Evolutionary conservation across 768 basidiomycete species (phyloP), one percentile per base, ranked within the genome.

Genomic region (Lactifluus subvellereus): DNA sequence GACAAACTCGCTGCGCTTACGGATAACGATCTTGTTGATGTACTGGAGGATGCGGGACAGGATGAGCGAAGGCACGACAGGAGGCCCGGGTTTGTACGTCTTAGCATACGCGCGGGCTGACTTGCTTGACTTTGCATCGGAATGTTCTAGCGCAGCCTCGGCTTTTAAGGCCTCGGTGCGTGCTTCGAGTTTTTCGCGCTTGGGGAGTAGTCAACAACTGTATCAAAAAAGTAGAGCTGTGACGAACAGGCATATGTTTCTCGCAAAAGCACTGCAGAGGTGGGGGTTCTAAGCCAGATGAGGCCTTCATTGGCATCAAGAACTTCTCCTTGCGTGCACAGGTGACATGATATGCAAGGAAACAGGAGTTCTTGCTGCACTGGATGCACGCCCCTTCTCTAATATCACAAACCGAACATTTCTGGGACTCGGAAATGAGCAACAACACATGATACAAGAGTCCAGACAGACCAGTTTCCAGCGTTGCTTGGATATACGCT

Each of bases 341-440:
- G 0, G 96, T 95, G 1, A 89, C 82, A 72, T 99, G 97, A 69
- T 97, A 99, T 0, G 97, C 95, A 16, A 89, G 80, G 73, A 91
- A 94, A 76, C 97, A 98, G 1, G 85, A 88, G 2, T 83, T 78
- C 74, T 93, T 96, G 57, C 86, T 87, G 73, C 97, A 99, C 73
- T 98, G 97, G 49, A 99, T 96, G 73, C 96, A 98, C 0, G 96
- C 95, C 6, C 96, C 96, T 55, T 79, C 75, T 62, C 73, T 77
- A 62, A 76, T 75, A 68, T 66, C 83, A 69, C 88, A 89, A 43
- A 89, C 71, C 6, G 83, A 82, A 69, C 88, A 89, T 72, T 84
- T 89, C 80, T 77, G 52, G 4, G 43, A 4, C 54, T 10, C 35
- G 58, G 18, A 62, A 42, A 1, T 55, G 22, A 18, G 18, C 14